Evolutionary conservation across 192 early-diverging fungal species (phyloP).

Genomic region (Gamsiella multidivaricata): DNA sequence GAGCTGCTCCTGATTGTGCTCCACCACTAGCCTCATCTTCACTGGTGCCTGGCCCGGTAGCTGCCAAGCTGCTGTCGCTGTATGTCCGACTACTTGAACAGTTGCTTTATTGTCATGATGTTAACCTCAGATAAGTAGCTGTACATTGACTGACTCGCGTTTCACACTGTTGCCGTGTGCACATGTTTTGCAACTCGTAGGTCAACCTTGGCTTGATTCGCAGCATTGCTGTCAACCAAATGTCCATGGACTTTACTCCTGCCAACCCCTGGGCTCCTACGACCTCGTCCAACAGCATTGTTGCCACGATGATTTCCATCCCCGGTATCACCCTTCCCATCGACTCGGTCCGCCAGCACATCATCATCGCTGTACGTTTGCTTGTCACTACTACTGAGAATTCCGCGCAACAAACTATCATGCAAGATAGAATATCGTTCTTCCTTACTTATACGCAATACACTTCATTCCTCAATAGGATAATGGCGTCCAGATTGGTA

Average conservation of each 20-base stretch:
- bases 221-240: constrained; percentile 55
- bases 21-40: constrained; percentile 43
- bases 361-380: constrained; percentile 39
- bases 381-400: too few relatives aligned
- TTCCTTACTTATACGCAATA: neutral
- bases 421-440: too few relatives aligned
- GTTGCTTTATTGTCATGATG: too few relatives aligned
- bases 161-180: too few relatives aligned
- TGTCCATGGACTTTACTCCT: constrained; percentile 62
- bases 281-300: constrained; percentile 55
- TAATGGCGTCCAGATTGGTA: constrained; percentile 32
- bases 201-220: constrained; percentile 51
- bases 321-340: constrained; percentile 48
- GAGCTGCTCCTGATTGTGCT: too few relatives aligned
- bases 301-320: constrained; percentile 53
- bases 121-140: too few relatives aligned
- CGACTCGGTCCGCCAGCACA: constrained; percentile 28
- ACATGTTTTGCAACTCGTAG: too few relatives aligned
- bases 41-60: constrained; percentile 37
- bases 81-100: too few relatives aligned
- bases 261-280: constrained; percentile 55
- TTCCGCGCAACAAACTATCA: too few relatives aligned
- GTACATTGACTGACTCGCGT: too few relatives aligned
- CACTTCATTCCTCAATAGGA: constrained; percentile 11
- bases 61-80: constrained; percentile 42